A percentile compares a stretch with the other conserved stretches of the same genome.
These are phyloP conservation scores for Coniochaeta ligniaria DNA, from an alignment of 2,329 filamentous ascomycete species.

Conservation along the genomic window DNA sequence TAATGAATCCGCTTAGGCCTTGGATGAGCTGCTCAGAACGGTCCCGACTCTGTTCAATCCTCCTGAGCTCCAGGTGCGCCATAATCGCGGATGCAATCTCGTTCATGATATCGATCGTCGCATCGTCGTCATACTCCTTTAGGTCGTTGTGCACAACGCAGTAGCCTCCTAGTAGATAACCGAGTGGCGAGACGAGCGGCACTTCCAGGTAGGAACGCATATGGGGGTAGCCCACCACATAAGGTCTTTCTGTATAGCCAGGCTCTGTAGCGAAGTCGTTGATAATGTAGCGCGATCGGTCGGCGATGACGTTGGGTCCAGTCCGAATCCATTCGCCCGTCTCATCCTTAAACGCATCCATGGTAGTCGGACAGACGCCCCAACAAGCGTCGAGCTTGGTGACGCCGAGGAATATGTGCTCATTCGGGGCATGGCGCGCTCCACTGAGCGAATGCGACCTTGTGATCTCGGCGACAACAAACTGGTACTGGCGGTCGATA, in stretches of 20 bases:
- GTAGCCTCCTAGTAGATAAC: slow-evolving; percentile 22
- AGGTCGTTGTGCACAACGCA: slow-evolving; percentile 22
- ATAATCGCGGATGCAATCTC: slow-evolving; percentile 16
- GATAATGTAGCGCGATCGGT: slow-evolving; percentile 23
- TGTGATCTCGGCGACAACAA: slow-evolving; percentile 33
- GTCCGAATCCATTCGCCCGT: slow-evolving; percentile 13
- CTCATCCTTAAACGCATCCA: slow-evolving; percentile 20
- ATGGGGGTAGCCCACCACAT: slow-evolving; percentile 20
- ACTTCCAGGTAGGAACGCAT: slow-evolving; percentile 24
- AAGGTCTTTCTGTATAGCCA: slow-evolving; percentile 17
- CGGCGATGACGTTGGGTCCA: slow-evolving; percentile 17
- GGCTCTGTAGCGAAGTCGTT: slow-evolving; percentile 20
- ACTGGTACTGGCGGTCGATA: slow-evolving; percentile 31
- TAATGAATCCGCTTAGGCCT: slow-evolving; percentile 15
- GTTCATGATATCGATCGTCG: slow-evolving; percentile 12
- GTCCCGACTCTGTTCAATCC: slow-evolving; percentile 12
- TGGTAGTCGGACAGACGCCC: slow-evolving; percentile 22
- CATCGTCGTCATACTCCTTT: slow-evolving; percentile 13
- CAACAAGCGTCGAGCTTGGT: slow-evolving; percentile 17
- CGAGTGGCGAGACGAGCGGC: slow-evolving; percentile 20
- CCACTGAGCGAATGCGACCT: slow-evolving; percentile 22
- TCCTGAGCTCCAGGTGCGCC: slow-evolving; percentile 17
- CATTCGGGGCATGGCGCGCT: slow-evolving; percentile 7
- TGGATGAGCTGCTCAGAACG: slow-evolving; percentile 17
- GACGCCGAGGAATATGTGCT: slow-evolving; percentile 14